A percentile compares a stretch with the other conserved stretches of the same genome.
Evolutionary conservation across 2,329 filamentous ascomycete species (phyloP).

Genomic region (Neofusicoccum parvum): DNA sequence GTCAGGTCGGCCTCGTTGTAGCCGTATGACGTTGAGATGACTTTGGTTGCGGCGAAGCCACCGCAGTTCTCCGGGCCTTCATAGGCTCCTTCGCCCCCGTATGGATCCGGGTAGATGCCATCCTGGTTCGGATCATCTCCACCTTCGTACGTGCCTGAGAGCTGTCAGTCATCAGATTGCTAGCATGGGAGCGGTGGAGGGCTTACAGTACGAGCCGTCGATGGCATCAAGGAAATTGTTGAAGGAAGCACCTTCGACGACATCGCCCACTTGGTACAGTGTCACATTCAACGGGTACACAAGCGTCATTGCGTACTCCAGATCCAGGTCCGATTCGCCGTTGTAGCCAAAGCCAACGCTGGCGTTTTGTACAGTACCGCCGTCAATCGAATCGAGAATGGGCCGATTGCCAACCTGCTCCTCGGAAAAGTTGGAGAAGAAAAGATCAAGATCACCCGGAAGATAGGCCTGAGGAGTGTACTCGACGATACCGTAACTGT

Average conservation of each 20-base stretch:
- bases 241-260: conserved; percentile 34
- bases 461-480: conserved; percentile 9
- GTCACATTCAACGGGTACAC: conserved; percentile 55
- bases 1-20: conserved; percentile 57
- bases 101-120: conserved; percentile 53
- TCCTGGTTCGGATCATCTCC: conserved; percentile 46
- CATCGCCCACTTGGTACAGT: conserved; percentile 55
- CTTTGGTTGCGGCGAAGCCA: conserved; percentile 47
- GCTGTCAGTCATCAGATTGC: background rate
- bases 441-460: conserved; percentile 36
- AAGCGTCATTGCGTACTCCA: conserved; percentile 51
- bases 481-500: conserved; percentile 14
- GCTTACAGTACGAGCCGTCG: conserved; percentile 53
- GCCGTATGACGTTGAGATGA: conserved; percentile 60
- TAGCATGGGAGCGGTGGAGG: background rate
- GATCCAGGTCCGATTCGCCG: conserved; percentile 52
- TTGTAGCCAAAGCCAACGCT: conserved; percentile 28
- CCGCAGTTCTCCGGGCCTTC: conserved; percentile 50
- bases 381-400: conserved; percentile 49
- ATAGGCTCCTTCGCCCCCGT: conserved; percentile 47
- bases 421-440: conserved; percentile 41
- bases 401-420: conserved; percentile 48
- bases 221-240: conserved; percentile 43
- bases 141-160: background rate
- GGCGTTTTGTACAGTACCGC: conserved; percentile 27